Percentiles rank a stretch among this genome's conserved stretches.
phyloP scores from a whole-genome alignment of 2,329 filamentous ascomycete species.

The Calonectria naviculata region DNA sequence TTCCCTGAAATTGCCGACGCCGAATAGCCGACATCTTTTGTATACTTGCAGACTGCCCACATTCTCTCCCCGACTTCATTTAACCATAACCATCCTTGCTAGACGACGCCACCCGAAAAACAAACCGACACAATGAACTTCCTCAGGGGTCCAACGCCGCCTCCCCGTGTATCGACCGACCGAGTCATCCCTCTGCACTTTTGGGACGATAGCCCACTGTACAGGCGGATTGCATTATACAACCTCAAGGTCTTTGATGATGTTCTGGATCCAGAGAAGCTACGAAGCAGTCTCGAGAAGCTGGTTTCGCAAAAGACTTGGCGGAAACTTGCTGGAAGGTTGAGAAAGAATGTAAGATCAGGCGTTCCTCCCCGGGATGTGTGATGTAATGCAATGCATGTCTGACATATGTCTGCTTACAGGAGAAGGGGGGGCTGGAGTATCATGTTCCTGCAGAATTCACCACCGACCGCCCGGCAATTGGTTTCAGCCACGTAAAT shows the following conservation, averaged over 20 bases:
- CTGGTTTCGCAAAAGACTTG: slow-evolving; percentile 10
- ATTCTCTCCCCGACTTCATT: too few relatives aligned
- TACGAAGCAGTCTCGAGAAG: slow-evolving; percentile 18
- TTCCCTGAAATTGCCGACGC: neutral
- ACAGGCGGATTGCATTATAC: slow-evolving; percentile 20
- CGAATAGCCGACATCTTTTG: neutral
- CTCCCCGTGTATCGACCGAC: slow-evolving; percentile 9
- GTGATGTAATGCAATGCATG: neutral
- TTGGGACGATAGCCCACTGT: slow-evolving; percentile 21
- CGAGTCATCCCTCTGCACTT: slow-evolving; percentile 15
- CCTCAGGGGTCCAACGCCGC: slow-evolving; percentile 9
- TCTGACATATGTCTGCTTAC: neutral
- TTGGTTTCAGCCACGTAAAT: slow-evolving; percentile 17
- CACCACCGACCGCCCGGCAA: neutral
- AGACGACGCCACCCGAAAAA: neutral
- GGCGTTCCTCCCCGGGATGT: neutral
- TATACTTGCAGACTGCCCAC: neutral
- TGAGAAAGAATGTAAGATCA: slow-evolving; percentile 21
- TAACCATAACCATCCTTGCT: neutral
- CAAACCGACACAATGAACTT: slow-evolving; percentile 8
- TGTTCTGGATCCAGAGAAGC: slow-evolving; percentile 18
- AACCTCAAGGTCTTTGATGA: slow-evolving; percentile 23
- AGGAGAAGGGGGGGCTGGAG: slow-evolving; percentile 5
- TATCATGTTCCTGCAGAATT: slow-evolving; percentile 18
- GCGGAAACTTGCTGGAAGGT: slow-evolving; percentile 16